Base-by-base conservation (phyloP, 805 yeast genomes). In the Saccharomycopsis sp. region DNA sequence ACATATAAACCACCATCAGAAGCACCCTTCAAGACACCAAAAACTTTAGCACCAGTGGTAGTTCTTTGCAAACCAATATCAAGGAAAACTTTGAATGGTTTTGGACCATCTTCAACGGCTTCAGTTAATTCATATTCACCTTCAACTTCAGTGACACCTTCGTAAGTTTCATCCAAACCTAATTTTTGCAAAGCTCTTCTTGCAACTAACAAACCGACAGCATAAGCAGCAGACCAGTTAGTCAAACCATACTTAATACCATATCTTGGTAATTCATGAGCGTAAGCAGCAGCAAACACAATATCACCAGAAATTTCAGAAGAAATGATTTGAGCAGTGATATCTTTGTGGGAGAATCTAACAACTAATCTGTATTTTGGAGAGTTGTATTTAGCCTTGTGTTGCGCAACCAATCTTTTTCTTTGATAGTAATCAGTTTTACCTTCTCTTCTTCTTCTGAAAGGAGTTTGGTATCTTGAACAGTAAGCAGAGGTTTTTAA, bases 371-470 rank as follows among this genome's bases (percentile, higher is more conserved):
- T 89, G 86, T 90, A 93, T 81, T 93, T 93, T 75, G 98, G 98
- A 68, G 96, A 70, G 84, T 80, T 82, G 94, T 93, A 93, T 81
- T 93, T 93, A 70, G 96, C 96, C 89, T 93, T 93, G 93, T 90
- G 96, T 79, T 93, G 98, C 65, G 97, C 79, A 66, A 93, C 93
- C 68, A 93, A 79, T 79, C 97, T 88, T 95, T 93, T 93, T 83
- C 98, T 89, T 73, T 93, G 96, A 82, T 89, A 93, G 95, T 89
- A 93, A 74, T 93, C 98, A 69, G 98, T 93, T 82, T 93, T 93
- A 78, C 98, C 98, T 78, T 93, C 97, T 72, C 95, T 86, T 85
- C 98, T 86, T 82, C 98, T 89, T 75, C 98, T 88, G 96, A 89
- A 93, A 59, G 97, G 97, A 71, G 98, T 93, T 80, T 93, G 98